Evolutionary conservation across 2,329 filamentous ascomycete species (phyloP), one percentile per base, ranked within the genome.

Genomic region (Fusarium verticillioides): DNA sequence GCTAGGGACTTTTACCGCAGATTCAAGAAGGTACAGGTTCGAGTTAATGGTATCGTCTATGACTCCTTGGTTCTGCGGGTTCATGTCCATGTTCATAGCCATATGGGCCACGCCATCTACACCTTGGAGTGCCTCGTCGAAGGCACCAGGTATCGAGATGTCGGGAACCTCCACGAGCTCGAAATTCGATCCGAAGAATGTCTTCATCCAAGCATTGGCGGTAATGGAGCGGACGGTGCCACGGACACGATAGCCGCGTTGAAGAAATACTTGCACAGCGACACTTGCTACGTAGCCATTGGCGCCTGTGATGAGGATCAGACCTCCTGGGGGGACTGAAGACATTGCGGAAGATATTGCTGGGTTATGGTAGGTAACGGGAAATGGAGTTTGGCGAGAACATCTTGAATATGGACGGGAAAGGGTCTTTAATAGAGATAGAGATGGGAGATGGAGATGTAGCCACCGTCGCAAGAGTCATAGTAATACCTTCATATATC

Each of bases 281-380:
- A 54, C 34, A 2, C 50, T 54, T 7, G 23, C 50, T 54, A 40
- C n/a, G 34, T 54, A 54, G 2, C 34, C 50, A 28, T 54, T 40
- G 0, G 50, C 50, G 13, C 50, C 34, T 30, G 50, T 40, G 1
- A 28, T 18, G 34, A 40, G 50, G 10, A 54, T 54, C 19, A 54
- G 10, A 5, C 34, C 50, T 28, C 19, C 19, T 2, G 23, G 9
- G 0, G 50, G 34, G 3, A 39, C 34, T 9, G 23, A n/a, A 9
- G 32, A n/a, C 50, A 39, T 53, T 1, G 7, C 9, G 7, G 23
- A 9, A 28, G 18, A 54, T 28, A 13, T 21, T 39, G 23, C 13
- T 18, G 34, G 34, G 34, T 16, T 34, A 34, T 34, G 34, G 34
- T 34, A 34, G 34, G 13, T 4, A 19, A 7, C 2, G 5, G 23